Evolutionary conservation across 805 yeast species (phyloP), one percentile per base, ranked within the genome.

Genomic region (Lipomyces spencermartinsiae): DNA sequence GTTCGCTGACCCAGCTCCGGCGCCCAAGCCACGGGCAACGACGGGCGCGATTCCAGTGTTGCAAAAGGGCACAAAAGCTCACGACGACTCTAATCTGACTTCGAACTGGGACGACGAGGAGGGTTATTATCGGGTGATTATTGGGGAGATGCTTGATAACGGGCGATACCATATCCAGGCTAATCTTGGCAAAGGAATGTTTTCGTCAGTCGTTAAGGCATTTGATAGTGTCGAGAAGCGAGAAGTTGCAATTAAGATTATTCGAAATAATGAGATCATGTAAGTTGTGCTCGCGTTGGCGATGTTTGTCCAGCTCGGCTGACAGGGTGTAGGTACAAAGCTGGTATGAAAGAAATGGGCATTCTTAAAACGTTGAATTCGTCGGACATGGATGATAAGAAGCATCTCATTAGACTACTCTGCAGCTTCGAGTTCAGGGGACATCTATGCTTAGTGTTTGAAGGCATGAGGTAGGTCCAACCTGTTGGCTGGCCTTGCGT

Each of bases 381-480:
- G 75, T 87, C 88, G 5, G 87, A 90, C 74, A 87, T 88, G 0
- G 71, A 79, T 16, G 87, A 88, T 70, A 81, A 85, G 51, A 87
- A 86, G 70, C 88, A 86, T 77, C 88, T 93, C 72, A 81, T 93
- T 57, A 80, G 88, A 68, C 79, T 93, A 70, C 82, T 88, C 70
- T 93, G 90, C 76, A 88, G 90, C 22, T 93, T 93, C 76, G 84
- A 90, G 76, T 97, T 91, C 77, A 90, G 89, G 73, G 90, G 89
- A 71, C 98, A 93, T 80, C 80, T 93, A 39, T 93, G 97, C 79
- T 79, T 93, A 57, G 97, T 92, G 6, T 91, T 92, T 80, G 97
- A 93, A 76, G 78, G 91, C 59, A 78, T 93, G 69, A 89, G 62
- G 68, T 65, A 49, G 10, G 68, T 56, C 19, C 22, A 19, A 6